Percentiles rank a stretch among this genome's conserved stretches.
Evolutionary conservation across 2,329 filamentous ascomycete genomes (phyloP).

Genomic region (Cordyceps javanica): DNA sequence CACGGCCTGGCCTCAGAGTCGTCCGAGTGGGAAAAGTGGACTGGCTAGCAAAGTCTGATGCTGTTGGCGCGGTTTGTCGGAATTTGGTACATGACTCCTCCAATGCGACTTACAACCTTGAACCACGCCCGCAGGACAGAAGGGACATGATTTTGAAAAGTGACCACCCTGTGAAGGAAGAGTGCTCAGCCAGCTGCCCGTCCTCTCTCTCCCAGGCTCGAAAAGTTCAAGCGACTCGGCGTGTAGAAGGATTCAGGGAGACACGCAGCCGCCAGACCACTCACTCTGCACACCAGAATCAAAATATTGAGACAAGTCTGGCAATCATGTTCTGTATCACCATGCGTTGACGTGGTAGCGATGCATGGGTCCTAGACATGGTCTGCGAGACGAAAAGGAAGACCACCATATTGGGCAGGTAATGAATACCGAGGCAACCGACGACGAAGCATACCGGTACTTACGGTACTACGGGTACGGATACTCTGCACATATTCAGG

Average conservation of each 20-base stretch:
- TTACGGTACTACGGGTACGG: too few relatives aligned
- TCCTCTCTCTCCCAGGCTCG: too few relatives aligned
- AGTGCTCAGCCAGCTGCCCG: too few relatives aligned
- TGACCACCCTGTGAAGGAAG: too few relatives aligned
- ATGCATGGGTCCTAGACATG: not conserved
- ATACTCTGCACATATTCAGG: not conserved
- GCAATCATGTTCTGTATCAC: not conserved
- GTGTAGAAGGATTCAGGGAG: too few relatives aligned
- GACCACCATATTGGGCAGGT: not conserved
- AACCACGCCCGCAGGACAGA: too few relatives aligned
- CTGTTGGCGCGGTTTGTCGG: not conserved
- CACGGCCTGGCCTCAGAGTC: not conserved
- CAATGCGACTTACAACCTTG: too few relatives aligned
- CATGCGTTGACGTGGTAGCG: not conserved
- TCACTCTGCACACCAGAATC: not conserved
- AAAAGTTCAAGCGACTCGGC: too few relatives aligned
- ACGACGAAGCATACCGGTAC: not conserved
- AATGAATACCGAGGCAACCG: not conserved
- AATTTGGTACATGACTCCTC: not conserved
- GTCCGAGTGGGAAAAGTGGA: conserved; percentile 6
- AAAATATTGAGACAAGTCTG: not conserved
- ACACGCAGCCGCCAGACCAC: not conserved
- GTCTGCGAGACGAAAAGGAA: not conserved
- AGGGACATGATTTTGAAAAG: too few relatives aligned
- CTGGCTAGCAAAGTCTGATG: not conserved